phyloP scores from a whole-genome alignment of 345 rosid genomes.

The Hypericum perforatum region DNA sequence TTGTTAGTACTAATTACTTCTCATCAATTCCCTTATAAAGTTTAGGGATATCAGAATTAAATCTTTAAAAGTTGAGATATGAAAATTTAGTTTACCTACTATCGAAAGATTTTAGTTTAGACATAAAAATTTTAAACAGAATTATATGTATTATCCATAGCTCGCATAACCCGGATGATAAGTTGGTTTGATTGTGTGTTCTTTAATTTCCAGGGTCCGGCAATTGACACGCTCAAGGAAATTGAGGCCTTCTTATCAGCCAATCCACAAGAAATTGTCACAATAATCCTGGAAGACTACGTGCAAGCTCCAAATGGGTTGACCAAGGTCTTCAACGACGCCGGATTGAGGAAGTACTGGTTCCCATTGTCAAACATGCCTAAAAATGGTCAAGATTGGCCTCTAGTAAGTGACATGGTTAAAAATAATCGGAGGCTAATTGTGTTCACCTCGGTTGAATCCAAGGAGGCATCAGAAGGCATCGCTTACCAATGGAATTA shows the following conservation, averaged over 20 bases:
- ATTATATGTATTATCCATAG: no score
- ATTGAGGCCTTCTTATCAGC: constrained; percentile 52
- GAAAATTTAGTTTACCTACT: no score
- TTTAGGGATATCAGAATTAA: no score
- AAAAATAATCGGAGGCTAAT: constrained; percentile 45
- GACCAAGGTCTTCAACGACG: constrained; percentile 42
- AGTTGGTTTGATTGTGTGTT: no score
- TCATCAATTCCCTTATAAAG: not conserved
- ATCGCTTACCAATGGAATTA: constrained; percentile 71
- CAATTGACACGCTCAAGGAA: constrained; percentile 44
- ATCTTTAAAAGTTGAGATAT: no score
- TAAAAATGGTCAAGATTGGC: constrained; percentile 53
- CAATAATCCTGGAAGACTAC: constrained; percentile 60
- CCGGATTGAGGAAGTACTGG: constrained; percentile 62
- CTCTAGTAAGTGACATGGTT: constrained; percentile 54
- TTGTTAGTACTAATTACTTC: constrained; percentile 23
- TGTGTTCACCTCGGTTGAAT: constrained; percentile 42
- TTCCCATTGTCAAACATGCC: constrained; percentile 53
- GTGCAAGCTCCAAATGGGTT: constrained; percentile 43
- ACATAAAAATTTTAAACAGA: no score
- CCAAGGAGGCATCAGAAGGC: constrained; percentile 52
- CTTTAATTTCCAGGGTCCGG: constrained; percentile 34
- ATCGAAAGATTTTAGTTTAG: no score
- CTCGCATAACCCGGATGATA: no score
- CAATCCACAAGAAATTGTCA: constrained; percentile 45